Percentiles rank a stretch among this genome's conserved stretches.
These are phyloP conservation scores for Ophiostoma angusticollis DNA, from an alignment of 2,329 filamentous ascomycete species.

Conservation along the genomic window DNA sequence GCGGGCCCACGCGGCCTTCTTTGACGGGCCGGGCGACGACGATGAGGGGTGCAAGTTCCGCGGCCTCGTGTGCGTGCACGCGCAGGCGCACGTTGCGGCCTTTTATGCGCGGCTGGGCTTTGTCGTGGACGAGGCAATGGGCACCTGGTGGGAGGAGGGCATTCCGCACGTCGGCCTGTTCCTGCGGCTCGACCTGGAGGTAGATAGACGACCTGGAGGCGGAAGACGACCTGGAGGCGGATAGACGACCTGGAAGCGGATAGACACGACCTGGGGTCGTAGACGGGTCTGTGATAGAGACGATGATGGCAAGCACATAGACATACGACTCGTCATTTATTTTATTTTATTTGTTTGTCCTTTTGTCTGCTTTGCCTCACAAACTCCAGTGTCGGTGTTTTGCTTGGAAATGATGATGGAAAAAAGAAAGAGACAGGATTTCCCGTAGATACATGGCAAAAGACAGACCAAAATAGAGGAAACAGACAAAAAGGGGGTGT, in stretches of 20 bases:
- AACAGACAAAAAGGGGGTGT: slow-evolving; percentile 2
- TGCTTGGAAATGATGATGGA: too few species aligned
- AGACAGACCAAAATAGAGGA: too few species aligned
- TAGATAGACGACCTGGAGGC: neutral
- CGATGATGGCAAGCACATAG: too few species aligned
- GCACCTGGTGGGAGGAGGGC: slow-evolving; percentile 70
- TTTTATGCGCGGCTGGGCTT: slow-evolving; percentile 67
- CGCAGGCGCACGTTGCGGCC: slow-evolving; percentile 51
- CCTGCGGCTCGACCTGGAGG: slow-evolving; percentile 26
- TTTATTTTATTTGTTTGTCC: neutral
- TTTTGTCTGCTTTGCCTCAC: slow-evolving; percentile 3
- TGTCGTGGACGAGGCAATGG: slow-evolving; percentile 56
- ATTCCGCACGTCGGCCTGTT: slow-evolving; percentile 84
- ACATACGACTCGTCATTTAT: neutral
- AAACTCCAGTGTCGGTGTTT: slow-evolving; percentile 10
- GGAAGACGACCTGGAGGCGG: neutral
- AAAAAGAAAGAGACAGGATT: slow-evolving; percentile 20
- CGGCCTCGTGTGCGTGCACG: slow-evolving; percentile 67
- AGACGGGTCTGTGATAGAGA: too few species aligned
- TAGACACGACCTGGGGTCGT: too few species aligned
- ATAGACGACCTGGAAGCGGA: neutral
- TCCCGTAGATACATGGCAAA: slow-evolving; percentile 23
- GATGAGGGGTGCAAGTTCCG: too few species aligned
- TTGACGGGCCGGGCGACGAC: slow-evolving; percentile 29
- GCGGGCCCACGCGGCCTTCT: slow-evolving; percentile 41